Percentiles rank a stretch among this genome's conserved stretches.
phyloP scores from a whole-genome alignment of 495 filamentous ascomycete genomes.

The Xylaria grammica region DNA sequence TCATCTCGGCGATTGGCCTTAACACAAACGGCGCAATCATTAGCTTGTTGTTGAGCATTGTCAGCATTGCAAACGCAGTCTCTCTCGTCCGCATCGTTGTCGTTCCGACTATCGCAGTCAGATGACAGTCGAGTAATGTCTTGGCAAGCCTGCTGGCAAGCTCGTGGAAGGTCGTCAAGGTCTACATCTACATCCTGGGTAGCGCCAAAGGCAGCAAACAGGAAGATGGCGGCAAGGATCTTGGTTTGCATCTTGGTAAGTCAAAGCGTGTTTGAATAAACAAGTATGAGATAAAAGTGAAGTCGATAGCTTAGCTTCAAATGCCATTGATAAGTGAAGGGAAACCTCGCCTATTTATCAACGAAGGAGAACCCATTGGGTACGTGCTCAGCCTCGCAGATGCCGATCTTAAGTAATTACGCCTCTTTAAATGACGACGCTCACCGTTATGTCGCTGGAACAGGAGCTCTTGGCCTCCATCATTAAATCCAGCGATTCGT shows the following conservation, averaged over 20 bases:
- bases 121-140: slow-evolving; percentile 7
- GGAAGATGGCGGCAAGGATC: not conserved
- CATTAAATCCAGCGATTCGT: slow-evolving; percentile 1
- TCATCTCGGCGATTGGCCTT: not conserved
- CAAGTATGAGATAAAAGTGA: not conserved
- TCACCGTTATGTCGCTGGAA: not conserved
- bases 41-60: slow-evolving; percentile 4
- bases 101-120: not conserved
- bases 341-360: slow-evolving; percentile 3
- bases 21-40: slow-evolving; percentile 9
- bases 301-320: not conserved
- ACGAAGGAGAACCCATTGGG: not conserved
- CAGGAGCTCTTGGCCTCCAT: slow-evolving; percentile 9
- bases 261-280: not conserved
- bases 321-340: not conserved
- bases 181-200: slow-evolving; percentile 13
- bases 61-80: slow-evolving; percentile 13
- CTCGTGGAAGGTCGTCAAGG: slow-evolving; percentile 7
- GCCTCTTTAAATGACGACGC: slow-evolving; percentile 10
- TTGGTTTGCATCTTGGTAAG: slow-evolving; percentile 7
- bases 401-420: not conserved
- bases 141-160: slow-evolving; percentile 12
- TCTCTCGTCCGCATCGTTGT: not conserved
- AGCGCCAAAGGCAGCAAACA: slow-evolving; percentile 4
- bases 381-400: no score